Evolutionary conservation across 306 rosid genomes (phyloP), one percentile per base, ranked within the genome.

Genomic region (Ziziphus jujuba): DNA sequence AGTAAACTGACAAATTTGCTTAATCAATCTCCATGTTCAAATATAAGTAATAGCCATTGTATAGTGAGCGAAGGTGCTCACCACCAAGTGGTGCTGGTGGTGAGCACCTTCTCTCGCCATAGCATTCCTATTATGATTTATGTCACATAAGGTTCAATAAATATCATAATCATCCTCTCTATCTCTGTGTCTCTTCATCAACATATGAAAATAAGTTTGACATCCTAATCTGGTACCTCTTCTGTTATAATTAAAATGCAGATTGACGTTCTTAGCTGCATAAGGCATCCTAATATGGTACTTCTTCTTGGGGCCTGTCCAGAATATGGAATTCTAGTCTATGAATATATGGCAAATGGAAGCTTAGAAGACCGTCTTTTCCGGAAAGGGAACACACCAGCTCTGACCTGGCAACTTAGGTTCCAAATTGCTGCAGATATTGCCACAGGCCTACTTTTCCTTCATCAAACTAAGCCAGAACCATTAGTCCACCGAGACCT

Each of bases 251-350:
- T 66, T 16, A 19, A 45, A 82, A 36, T 74, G 82, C 90, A 92
- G 98, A 69, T 93, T 60, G 96, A 93, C 86, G 88, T 93, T 67
- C 85, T 93, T 10, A 85, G 99, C 55, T 73, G 92, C 87, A 90
- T 93, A 72, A 80, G 99, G 38, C 99, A 93, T 80, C 99, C 99
- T 47, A 86, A 93, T 81, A 88, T 93, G 97, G 99, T 93, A 65
- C 95, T 93, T 21, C 95, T 93, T 56, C 79, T 93, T 24, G 99
- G 99, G 73, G 99, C 95, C 9, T 93, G 99, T 78, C 96, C 97
- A 0, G 97, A 93, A 76, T 84, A 83, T 19, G 95, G 99, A 34
- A 68, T 90, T 66, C 82, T 93, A 21, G 81, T 90, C 1, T 93
- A 93, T 28, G 99, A 93, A 70, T 82, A 93, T 63, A 86, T 93